Evolutionary conservation across 148 eudicot genomes (phyloP).

Genomic region (Camellia lanceoleosa): DNA sequence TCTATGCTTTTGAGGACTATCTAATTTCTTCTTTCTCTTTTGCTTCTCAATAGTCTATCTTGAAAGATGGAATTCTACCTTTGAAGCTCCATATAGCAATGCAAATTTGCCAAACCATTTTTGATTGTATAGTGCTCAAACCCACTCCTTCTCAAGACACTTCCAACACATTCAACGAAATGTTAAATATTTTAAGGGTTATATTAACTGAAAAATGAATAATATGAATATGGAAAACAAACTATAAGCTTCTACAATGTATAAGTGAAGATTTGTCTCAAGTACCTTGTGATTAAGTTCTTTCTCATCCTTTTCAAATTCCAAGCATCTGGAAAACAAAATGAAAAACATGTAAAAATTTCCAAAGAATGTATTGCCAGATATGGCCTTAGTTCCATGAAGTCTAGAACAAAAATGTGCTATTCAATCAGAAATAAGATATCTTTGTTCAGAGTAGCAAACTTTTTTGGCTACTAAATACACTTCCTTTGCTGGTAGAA

Average conservation of each 20-base stretch:
- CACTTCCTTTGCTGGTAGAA: no score
- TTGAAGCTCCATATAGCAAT: neutral
- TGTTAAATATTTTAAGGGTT: neutral
- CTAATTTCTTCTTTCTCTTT: neutral
- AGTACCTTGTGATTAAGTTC: conserved; percentile 61
- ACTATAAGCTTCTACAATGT: neutral
- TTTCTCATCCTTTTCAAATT: conserved; percentile 44
- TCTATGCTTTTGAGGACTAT: neutral
- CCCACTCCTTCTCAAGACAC: neutral
- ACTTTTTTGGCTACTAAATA: neutral
- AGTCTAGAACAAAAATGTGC: neutral
- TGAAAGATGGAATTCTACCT: conserved; percentile 4
- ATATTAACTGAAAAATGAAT: neutral
- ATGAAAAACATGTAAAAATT: conserved; percentile 11
- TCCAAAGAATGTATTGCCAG: neutral
- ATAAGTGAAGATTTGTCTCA: neutral
- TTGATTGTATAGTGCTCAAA: neutral
- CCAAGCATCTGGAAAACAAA: conserved; percentile 46
- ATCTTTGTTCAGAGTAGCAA: neutral
- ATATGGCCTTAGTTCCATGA: neutral
- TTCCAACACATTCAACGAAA: neutral
- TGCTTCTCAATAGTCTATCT: neutral
- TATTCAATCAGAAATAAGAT: neutral
- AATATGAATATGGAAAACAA: neutral
- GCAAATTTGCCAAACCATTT: neutral